Base-by-base conservation (phyloP, 2,329 filamentous ascomycete genomes). In the Talaromyces marneffei region DNA sequence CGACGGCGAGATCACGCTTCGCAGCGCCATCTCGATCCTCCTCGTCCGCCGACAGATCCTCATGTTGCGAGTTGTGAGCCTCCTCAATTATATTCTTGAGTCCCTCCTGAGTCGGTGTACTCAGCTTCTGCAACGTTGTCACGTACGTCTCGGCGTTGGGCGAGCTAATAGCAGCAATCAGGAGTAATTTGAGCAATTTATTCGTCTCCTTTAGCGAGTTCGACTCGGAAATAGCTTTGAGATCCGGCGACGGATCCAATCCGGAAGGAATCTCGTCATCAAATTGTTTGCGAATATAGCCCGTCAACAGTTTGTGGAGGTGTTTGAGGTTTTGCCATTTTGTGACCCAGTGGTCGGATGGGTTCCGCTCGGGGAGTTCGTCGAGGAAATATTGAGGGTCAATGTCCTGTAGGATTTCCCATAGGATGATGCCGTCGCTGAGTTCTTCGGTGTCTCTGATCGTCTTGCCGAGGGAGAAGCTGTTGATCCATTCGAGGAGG, bases 101-200 rank as follows among this genome's bases (percentile, higher is more conserved):
- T 2, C 75, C 74, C 61, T 77, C 74, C 62, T 80, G 77, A 3
- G 77, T 79, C 35, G 74, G 69, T 4, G 74, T 75, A 46, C 73
- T 75, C 44, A 81, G 65, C 42, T 70, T 71, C 65, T 77, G 76
- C 64, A 81, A 75, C 46, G 75, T 78, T 48, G 74, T 72, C 61
- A 88, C 79, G 68, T 85, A 86, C 35, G 79, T 78, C 61, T 80
- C 80, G 16, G 76, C 73, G 59, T 84, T 81, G 27, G 83, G 81
- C 12, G 85, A 85, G 69, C 82, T 80, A 64, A 86, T 82, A 27
- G 84, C 84, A n/a, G 81, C 81, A 61, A 86, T 82, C 23, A 89
- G 78, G 70, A 88, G 81, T 60, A 88, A 78, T 62, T 85, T 84
- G 44, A 89, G 77, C 56, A 89, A 77, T 78, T 87, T 77, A 60